Percentiles rank a stretch among this genome's conserved stretches.
These are phyloP conservation scores for Aphanomyces cochlioides DNA, from an alignment of 352 stramenopile genomes.

Conservation along the genomic window DNA sequence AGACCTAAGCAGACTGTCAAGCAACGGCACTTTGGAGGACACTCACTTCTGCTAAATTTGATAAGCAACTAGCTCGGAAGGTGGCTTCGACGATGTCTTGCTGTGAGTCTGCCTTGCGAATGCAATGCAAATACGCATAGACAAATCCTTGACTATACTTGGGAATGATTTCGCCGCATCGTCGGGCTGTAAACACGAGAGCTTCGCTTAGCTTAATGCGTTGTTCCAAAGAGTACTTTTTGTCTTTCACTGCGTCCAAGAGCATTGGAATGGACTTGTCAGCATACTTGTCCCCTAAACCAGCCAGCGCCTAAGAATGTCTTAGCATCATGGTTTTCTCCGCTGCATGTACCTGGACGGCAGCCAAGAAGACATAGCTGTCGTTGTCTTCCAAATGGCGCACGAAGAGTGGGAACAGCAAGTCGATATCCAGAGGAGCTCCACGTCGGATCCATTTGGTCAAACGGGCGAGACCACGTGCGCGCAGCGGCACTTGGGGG, in stretches of 20 bases:
- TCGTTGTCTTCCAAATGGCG: constrained; percentile 60
- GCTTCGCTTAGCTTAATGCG: constrained; percentile 84
- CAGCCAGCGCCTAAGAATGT: constrained; percentile 41
- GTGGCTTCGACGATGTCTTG: constrained; percentile 48
- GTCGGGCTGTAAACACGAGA: constrained; percentile 69
- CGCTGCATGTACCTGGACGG: constrained; percentile 47
- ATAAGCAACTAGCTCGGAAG: constrained; percentile 76
- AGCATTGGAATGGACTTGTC: constrained; percentile 65
- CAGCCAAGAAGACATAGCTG: constrained; percentile 83
- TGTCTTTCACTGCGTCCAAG: constrained; percentile 48
- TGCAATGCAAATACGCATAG: constrained; percentile 75
- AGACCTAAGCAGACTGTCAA: constrained; percentile 30
- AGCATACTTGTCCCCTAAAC: constrained; percentile 56
- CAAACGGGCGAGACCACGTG: constrained; percentile 64
- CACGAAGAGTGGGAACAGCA: constrained; percentile 57
- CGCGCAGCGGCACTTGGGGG: constrained; percentile 61
- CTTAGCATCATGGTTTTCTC: background rate
- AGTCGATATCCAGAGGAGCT: constrained; percentile 42
- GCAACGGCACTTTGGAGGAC: background rate
- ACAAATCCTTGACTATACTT: constrained; percentile 73
- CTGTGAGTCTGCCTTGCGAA: constrained; percentile 40
- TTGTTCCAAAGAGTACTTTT: constrained; percentile 43
- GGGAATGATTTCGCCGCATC: constrained; percentile 66
- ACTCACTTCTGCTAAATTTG: constrained; percentile 77
- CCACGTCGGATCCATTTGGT: constrained; percentile 65